Evolutionary conservation across 108 stramenopile genomes (phyloP), one percentile per base, ranked within the genome.

Genomic region (Cyclostephanos invisitatus): DNA sequence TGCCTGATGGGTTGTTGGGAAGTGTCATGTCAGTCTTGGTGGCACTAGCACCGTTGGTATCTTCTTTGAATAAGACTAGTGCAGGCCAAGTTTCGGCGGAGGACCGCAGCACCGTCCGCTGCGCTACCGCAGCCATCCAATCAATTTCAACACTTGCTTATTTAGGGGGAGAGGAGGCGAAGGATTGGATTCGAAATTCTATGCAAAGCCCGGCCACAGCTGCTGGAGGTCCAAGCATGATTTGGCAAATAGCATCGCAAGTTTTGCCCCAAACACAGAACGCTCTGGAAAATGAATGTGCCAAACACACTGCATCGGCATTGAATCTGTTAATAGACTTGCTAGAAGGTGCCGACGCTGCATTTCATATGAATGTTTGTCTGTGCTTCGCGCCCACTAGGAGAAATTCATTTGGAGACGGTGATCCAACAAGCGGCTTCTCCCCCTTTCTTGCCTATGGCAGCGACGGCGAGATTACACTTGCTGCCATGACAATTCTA

Each of bases 121-220:
- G 47, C 29, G 72, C 72, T 11, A 73, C 71, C n/a, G 15, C 55
- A 24, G 67, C 57, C 0, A 62, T 79, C 25, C 57, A 67, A 20
- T 72, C 78, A 12, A 79, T 79, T 79, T 72, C 67, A 49, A 73
- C 53, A 40, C 48, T 79, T 35, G 71, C 62, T 17, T 67, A 48
- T 64, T 63, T 79, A 32, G 78, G 78, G 48, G 78, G 72, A 48
- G 44, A 48, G 0, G 29, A 36, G 20, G 62, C 72, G 14, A 73
- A 54, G 47, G 78, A 68, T 21, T 79, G 66, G 78, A 57, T 79
- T 47, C 48, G 72, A 56, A 20, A 59, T 9, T 73, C 72, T 2
- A 5, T 78, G 15, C 40, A 18, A 11, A 22, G 21, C n/a, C 28
- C 65, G 21, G 67, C 57, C 3, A 12, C 67, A 54, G 14, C 42